Percentiles rank a stretch among this genome's conserved stretches.
phyloP scores from a whole-genome alignment of 306 rosid species.

The Cucumis sativus region Cucumber_9930_V3 NC_026659.2:2563501-2564000 shows the following conservation, averaged over 20 bases:
- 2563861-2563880: conserved; percentile 83
- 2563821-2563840: conserved; percentile 79
- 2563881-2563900: conserved; percentile 60
- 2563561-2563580: conserved; percentile 15
- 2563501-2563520: conserved; percentile 73
- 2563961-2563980: conserved; percentile 56
- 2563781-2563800: conserved; percentile 21
- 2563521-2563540: conserved; percentile 29
- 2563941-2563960: background rate
- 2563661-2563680: conserved; percentile 56
- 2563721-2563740: background rate
- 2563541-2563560: conserved; percentile 14
- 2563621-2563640: conserved; percentile 94
- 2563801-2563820: conserved; percentile 13
- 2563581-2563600: conserved; percentile 72
- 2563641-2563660: conserved; percentile 46
- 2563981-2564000: too few species aligned
- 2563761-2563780: background rate
- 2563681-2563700: conserved; percentile 20
- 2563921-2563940: conserved; percentile 13
- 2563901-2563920: conserved; percentile 36
- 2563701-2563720: conserved; percentile 41
- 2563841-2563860: conserved; percentile 99
- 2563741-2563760: background rate
- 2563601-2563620: conserved; percentile 77